A percentile compares a stretch with the other conserved stretches of the same genome.
phyloP scores from a whole-genome alignment of 768 basidiomycete genomes.

The Coprinellus aureogranulatus region DNA sequence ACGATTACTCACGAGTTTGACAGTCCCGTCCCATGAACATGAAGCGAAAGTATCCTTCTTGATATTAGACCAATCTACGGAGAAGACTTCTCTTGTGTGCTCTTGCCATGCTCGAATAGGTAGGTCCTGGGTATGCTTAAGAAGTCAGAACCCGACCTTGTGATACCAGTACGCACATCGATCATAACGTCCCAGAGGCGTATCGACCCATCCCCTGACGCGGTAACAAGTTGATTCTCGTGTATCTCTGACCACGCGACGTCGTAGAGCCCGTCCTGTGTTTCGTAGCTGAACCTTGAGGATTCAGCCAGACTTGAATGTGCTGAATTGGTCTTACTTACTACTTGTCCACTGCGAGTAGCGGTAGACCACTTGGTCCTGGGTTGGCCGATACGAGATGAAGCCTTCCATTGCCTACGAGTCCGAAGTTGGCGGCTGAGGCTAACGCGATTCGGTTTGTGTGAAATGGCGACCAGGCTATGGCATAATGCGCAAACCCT shows the following conservation, averaged over 20 bases:
- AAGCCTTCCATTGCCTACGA: constrained; percentile 93
- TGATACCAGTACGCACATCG: constrained; percentile 50
- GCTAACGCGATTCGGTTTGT: constrained; percentile 71
- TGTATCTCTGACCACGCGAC: constrained; percentile 94
- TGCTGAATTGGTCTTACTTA: constrained; percentile 33
- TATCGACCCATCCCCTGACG: constrained; percentile 87
- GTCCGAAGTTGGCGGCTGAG: constrained; percentile 88
- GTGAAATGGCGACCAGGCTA: constrained; percentile 87
- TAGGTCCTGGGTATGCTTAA: constrained; percentile 55
- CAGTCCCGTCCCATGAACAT: constrained; percentile 87
- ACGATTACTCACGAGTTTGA: constrained; percentile 88
- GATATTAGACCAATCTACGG: constrained; percentile 93
- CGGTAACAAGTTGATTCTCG: constrained; percentile 89
- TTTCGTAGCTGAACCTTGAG: constrained; percentile 65
- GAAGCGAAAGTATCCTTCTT: constrained; percentile 86
- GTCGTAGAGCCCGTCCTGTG: constrained; percentile 87
- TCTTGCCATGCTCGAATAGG: constrained; percentile 94
- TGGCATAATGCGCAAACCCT: constrained; percentile 78
- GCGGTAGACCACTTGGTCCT: constrained; percentile 42
- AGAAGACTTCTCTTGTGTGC: constrained; percentile 89
- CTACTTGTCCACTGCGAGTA: constrained; percentile 64
- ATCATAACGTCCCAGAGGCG: constrained; percentile 88
- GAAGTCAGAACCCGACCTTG: neutral
- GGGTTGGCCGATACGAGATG: constrained; percentile 58
- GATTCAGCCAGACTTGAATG: constrained; percentile 17